Evolutionary conservation across 768 basidiomycete genomes (phyloP).

Genomic region (Suillus americanus): DNA sequence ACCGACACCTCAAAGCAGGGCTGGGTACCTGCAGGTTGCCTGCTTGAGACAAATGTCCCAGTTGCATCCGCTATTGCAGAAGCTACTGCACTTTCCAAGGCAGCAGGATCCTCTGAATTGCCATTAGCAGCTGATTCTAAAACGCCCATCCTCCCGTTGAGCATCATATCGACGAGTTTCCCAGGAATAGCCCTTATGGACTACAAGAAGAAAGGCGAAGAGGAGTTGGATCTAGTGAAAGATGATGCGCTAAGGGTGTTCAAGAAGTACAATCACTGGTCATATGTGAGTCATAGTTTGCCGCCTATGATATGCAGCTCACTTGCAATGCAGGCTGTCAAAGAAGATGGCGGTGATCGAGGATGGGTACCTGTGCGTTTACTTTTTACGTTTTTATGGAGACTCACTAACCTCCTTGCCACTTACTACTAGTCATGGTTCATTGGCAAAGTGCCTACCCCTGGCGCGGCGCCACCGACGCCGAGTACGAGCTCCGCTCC

Average conservation of each 20-base stretch:
- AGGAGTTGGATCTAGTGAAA: constrained; percentile 86
- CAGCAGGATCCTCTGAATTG: constrained; percentile 40
- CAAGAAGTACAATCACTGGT: constrained; percentile 98
- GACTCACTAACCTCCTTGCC: neutral
- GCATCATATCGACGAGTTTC: constrained; percentile 97
- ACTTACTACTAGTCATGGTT: constrained; percentile 73
- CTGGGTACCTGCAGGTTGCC: constrained; percentile 97
- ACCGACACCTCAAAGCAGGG: constrained; percentile 81
- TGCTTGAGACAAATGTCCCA: constrained; percentile 90
- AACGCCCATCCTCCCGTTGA: constrained; percentile 84
- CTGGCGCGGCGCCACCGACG: constrained; percentile 43
- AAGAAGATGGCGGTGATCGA: constrained; percentile 89
- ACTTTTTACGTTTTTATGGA: constrained; percentile 5
- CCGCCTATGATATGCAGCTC: constrained; percentile 8
- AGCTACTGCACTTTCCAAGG: constrained; percentile 63
- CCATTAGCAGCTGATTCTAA: constrained; percentile 40
- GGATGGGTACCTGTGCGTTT: constrained; percentile 89
- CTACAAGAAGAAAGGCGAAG: constrained; percentile 90
- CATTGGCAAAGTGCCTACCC: constrained; percentile 76
- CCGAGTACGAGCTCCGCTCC: constrained; percentile 47
- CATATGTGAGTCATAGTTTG: constrained; percentile 58
- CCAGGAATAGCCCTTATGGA: constrained; percentile 97
- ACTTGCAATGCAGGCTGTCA: constrained; percentile 66
- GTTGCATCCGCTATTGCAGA: constrained; percentile 86
- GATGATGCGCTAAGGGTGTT: constrained; percentile 90